A percentile compares a stretch with the other conserved stretches of the same genome.
phyloP scores from a whole-genome alignment of 2,329 filamentous ascomycete species.

The Periconia digitata region DNA sequence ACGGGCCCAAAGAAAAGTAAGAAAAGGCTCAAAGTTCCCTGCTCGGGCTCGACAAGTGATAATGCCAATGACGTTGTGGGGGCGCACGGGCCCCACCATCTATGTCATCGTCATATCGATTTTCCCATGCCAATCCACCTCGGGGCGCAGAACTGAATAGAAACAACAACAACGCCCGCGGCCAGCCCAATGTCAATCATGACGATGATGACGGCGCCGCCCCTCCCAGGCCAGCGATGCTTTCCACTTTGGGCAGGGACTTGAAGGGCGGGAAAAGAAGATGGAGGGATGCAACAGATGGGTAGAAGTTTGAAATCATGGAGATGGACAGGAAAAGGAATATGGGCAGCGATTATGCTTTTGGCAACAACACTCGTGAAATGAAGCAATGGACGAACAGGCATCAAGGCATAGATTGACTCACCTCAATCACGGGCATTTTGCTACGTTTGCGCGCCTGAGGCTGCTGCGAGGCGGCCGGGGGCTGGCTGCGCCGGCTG shows the following conservation, averaged over 20 bases:
- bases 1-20: background rate
- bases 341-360: background rate
- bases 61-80: background rate
- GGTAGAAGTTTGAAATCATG: background rate
- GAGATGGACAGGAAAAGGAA: slow-evolving; percentile 1
- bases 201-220: background rate
- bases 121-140: no score
- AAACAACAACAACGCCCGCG: background rate
- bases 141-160: background rate
- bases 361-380: slow-evolving; percentile 3
- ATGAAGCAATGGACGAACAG: slow-evolving; percentile 20
- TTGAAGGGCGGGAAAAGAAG: background rate
- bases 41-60: background rate
- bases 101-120: background rate
- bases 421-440: slow-evolving; percentile 40
- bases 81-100: background rate
- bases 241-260: background rate
- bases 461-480: background rate
- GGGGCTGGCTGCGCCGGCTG: slow-evolving; percentile 4
- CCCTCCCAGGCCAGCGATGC: background rate
- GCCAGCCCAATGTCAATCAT: background rate
- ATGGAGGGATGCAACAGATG: background rate
- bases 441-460: slow-evolving; percentile 15
- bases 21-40: background rate
- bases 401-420: slow-evolving; percentile 17